Percentiles rank a stretch among this genome's conserved stretches.
phyloP scores from a whole-genome alignment of 2,329 filamentous ascomycete species.

The Chlorencoelia australis region DNA sequence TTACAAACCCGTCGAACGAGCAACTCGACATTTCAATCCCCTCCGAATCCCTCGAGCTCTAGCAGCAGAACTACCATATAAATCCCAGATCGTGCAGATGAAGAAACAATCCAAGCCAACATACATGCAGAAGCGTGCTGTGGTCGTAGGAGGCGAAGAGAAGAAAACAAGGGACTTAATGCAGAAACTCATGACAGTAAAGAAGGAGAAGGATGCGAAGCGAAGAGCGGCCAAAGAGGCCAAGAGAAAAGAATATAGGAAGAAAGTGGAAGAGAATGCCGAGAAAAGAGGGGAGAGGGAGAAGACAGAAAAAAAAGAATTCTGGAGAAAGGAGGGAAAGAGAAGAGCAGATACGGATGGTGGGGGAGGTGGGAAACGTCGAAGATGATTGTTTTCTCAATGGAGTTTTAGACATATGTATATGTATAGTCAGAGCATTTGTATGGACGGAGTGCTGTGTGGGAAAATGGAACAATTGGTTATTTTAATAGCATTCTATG shows the following conservation, averaged over 20 bases:
- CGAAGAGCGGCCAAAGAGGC: conserved; percentile 79
- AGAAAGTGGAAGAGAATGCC: conserved; percentile 69
- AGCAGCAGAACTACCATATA: conserved; percentile 80
- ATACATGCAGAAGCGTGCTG: conserved; percentile 91
- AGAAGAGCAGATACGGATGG: conserved; percentile 52
- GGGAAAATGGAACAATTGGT: too few species aligned
- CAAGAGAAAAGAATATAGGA: conserved; percentile 67
- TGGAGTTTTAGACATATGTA: conserved; percentile 2
- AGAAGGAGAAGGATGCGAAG: conserved; percentile 85
- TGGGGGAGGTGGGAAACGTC: conserved; percentile 34
- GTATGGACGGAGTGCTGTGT: too few species aligned
- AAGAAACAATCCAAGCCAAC: conserved; percentile 71
- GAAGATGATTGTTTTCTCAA: conserved; percentile 6
- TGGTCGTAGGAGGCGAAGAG: conserved; percentile 79
- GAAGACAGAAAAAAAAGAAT: conserved; percentile 87
- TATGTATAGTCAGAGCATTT: too few species aligned
- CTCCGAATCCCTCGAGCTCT: conserved; percentile 64
- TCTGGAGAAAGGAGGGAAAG: conserved; percentile 83
- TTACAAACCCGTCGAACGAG: conserved; percentile 62
- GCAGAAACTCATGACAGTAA: conserved; percentile 83
- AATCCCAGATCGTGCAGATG: conserved; percentile 77
- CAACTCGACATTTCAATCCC: conserved; percentile 66
- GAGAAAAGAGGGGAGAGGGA: conserved; percentile 82
- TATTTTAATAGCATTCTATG: too few species aligned
- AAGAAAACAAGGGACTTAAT: conserved; percentile 79